Base-by-base conservation (phyloP, 2,329 filamentous ascomycete species). In the Rachicladosporium sp. region DNA sequence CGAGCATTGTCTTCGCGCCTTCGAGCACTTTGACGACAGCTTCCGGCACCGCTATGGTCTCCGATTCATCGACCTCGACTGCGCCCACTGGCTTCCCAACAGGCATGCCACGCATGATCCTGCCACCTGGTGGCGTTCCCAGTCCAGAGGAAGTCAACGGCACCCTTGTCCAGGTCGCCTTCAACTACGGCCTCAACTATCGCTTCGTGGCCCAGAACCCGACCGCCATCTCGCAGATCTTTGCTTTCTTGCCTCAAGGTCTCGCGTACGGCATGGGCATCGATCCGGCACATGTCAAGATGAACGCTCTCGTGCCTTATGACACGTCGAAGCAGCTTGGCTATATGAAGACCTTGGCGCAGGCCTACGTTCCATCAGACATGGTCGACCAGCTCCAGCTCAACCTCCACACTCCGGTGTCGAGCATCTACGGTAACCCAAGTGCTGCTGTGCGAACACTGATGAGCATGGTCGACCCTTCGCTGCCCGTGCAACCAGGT, bases 201-300 rank as follows among this genome's bases (percentile, higher is more conserved):
- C 66, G 73, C 6, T 94, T 93, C 56, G 82, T 96, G 21, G 78
- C 81, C 8, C 68, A 67, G 13, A 77, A 81, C 46, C 69, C 76
- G 10, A 70, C 80, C 47, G 82, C 87, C 11, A 82, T 85, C 4
- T 76, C 76, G 31, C 89, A 96, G 62, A 84, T 98, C 53, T 93
- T 95, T 66, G 65, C 74, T 38, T 82, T 76, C 48, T 67, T 95
- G 3, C 87, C 87, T 0, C 51, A 68, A 38, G 85, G 83, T 47
- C 69, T 94, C 36, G 66, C 73, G 2, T 73, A 80, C 47, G 81
- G 75, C 33, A 66, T 93, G 7, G 59, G 59, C 38, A 58, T 69
- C 38, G 51, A 50, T 3, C 31, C 44, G 5, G 51, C 68, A 11
- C 66, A 81, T 40, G 67, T 87, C 36, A 62, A 69, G 33, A 81